Evolutionary conservation across 148 eudicot species (phyloP).

Genomic region (Silene conica): DNA sequence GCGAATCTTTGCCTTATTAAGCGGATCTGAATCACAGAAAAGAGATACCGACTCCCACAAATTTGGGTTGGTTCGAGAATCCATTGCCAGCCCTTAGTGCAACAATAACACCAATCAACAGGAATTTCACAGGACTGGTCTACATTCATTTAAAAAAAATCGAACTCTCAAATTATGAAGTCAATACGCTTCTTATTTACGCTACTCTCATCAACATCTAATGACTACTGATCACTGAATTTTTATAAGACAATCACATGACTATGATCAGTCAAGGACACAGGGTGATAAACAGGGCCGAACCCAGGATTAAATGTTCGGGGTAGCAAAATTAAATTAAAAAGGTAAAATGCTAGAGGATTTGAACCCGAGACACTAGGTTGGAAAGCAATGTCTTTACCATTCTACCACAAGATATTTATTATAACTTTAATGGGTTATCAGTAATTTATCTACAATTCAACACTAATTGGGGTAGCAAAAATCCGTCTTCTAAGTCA

Average conservation of each 20-base stretch:
- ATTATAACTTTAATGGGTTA: too few relatives aligned
- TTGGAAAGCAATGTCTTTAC: too few relatives aligned
- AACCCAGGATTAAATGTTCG: too few relatives aligned
- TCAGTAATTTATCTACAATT: too few relatives aligned
- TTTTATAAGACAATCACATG: background rate
- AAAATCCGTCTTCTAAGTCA: too few relatives aligned
- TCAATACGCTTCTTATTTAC: too few relatives aligned
- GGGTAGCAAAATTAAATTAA: too few relatives aligned
- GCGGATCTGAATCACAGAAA: background rate
- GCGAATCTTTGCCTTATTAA: background rate
- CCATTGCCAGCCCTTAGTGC: background rate
- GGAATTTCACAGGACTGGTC: background rate
- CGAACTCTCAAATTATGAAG: background rate
- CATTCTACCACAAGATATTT: too few relatives aligned
- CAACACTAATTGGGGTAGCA: too few relatives aligned
- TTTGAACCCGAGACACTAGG: too few relatives aligned
- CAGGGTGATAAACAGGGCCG: background rate
- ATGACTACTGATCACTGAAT: slow-evolving; percentile 1
- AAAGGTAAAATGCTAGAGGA: too few relatives aligned
- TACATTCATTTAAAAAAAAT: background rate
- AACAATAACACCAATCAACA: background rate
- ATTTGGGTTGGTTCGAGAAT: background rate
- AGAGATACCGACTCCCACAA: background rate
- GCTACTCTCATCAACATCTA: slow-evolving; percentile 1
- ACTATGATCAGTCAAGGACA: background rate